Conservation (phyloP, 2,329 filamentous ascomycete genomes). For the Colletotrichum sp. region DNA sequence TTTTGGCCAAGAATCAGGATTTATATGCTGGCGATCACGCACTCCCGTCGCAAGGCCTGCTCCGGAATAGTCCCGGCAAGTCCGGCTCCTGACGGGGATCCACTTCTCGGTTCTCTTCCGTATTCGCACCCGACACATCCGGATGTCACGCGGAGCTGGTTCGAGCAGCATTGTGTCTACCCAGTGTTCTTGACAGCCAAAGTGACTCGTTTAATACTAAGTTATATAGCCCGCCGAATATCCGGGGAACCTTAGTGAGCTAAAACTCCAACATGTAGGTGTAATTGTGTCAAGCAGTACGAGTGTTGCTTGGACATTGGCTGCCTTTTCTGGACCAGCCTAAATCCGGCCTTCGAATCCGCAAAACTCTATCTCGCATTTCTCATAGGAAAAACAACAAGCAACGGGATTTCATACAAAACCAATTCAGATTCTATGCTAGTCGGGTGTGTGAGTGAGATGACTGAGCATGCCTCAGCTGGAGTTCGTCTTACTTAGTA, state of each 20-base stretch:
- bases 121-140: background rate
- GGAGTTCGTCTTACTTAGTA: background rate
- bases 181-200: background rate
- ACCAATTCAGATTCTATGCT: background rate
- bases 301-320: background rate
- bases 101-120: background rate
- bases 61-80: background rate
- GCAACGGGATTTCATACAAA: background rate
- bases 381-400: background rate
- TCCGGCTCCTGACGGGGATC: background rate
- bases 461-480: background rate
- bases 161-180: background rate
- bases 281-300: background rate
- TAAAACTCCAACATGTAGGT: background rate
- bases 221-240: background rate
- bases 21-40: background rate
- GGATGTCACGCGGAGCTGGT: background rate
- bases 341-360: background rate
- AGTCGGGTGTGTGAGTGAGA: background rate
- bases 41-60: background rate
- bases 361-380: background rate
- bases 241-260: background rate
- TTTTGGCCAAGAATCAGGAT: background rate
- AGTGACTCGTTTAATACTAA: background rate
- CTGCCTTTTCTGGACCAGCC: background rate